Conservation (phyloP, 148 eudicot genomes). For the Bassia scoparia region DNA sequence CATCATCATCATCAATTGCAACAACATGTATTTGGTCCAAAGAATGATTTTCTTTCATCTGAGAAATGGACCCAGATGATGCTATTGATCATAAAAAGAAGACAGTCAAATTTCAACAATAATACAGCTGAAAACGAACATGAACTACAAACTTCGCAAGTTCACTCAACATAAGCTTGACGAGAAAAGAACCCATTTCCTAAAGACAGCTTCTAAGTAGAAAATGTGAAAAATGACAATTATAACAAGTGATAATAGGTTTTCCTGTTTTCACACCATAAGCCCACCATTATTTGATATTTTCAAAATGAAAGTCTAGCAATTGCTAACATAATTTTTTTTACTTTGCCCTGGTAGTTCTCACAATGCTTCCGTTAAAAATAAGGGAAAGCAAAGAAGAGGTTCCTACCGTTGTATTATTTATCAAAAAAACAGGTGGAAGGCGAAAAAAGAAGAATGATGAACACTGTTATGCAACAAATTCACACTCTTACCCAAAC, state of each 20-base stretch:
- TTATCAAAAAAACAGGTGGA: background rate
- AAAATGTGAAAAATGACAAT: background rate
- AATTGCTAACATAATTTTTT: too few species aligned
- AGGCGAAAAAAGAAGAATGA: background rate
- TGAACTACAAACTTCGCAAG: background rate
- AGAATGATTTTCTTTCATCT: constrained; percentile 27
- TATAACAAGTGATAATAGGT: too few species aligned
- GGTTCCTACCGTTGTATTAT: too few species aligned
- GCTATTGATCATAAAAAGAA: constrained; percentile 28
- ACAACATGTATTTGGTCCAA: constrained; percentile 34
- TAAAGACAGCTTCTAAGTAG: too few species aligned
- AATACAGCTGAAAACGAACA: background rate
- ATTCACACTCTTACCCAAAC: too few species aligned
- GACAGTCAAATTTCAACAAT: background rate
- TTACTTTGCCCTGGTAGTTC: too few species aligned
- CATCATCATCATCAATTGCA: constrained; percentile 24
- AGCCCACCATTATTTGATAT: too few species aligned
- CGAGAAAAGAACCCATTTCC: background rate
- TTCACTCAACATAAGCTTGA: background rate
- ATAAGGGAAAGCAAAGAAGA: too few species aligned
- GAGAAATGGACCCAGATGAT: constrained; percentile 29
- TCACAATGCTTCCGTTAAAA: too few species aligned
- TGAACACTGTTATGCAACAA: background rate
- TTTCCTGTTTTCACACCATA: too few species aligned
- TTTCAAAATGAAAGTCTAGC: too few species aligned